These are phyloP conservation scores for Dioscorea dumetorum DNA, from an alignment of 106 monocot species.

Conservation along the genomic window DNA sequence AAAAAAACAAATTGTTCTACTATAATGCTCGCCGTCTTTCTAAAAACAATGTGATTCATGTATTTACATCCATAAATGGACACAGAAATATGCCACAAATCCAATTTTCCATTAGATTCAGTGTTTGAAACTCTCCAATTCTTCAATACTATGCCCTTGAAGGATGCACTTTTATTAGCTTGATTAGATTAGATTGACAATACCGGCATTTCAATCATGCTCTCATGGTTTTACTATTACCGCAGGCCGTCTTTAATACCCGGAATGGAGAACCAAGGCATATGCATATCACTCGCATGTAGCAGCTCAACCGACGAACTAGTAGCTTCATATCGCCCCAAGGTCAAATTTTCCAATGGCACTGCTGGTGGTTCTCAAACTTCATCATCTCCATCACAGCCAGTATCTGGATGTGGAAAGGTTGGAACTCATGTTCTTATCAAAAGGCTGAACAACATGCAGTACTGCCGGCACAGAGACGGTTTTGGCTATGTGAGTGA, in stretches of 20 bases:
- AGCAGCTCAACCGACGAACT: slow-evolving; percentile 26
- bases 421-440: slow-evolving; percentile 64
- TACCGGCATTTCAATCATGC: too few relatives aligned
- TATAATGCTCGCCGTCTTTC: too few relatives aligned
- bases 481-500: slow-evolving; percentile 48
- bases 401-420: slow-evolving; percentile 30
- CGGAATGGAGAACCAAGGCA: slow-evolving; percentile 41
- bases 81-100: too few relatives aligned
- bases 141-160: too few relatives aligned
- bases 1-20: too few relatives aligned
- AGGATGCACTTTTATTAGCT: too few relatives aligned
- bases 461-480: slow-evolving; percentile 16
- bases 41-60: too few relatives aligned
- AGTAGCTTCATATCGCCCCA: slow-evolving; percentile 88
- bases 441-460: slow-evolving; percentile 18
- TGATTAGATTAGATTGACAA: too few relatives aligned
- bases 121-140: too few relatives aligned
- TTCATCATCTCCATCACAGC: slow-evolving; percentile 20
- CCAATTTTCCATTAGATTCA: too few relatives aligned
- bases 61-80: too few relatives aligned
- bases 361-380: slow-evolving; percentile 23
- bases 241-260: slow-evolving; percentile 62
- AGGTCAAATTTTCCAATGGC: slow-evolving; percentile 27
- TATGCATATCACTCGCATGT: slow-evolving; percentile 90
- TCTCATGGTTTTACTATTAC: background rate